phyloP scores from a whole-genome alignment of 2,329 filamentous ascomycete genomes.

The Fusarium buharicum region DNA sequence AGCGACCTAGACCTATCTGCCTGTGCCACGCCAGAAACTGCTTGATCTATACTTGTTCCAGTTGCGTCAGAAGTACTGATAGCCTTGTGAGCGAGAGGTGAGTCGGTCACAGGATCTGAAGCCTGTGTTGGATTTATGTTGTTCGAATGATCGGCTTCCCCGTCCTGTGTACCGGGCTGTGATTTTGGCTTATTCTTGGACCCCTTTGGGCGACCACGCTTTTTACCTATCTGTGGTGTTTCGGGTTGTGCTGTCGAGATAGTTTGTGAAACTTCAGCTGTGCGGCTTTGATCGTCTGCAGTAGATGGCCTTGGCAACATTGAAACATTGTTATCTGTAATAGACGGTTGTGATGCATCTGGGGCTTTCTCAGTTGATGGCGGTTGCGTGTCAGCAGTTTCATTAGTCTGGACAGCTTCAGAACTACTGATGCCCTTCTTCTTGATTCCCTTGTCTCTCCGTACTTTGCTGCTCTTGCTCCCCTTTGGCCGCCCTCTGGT shows the following conservation, averaged over 20 bases:
- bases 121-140: conserved; percentile 1
- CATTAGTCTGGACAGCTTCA: conserved; percentile 6
- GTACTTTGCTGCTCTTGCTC: conserved; percentile 54
- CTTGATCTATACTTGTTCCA: not conserved
- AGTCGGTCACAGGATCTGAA: conserved; percentile 7
- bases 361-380: conserved; percentile 1
- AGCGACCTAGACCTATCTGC: not conserved
- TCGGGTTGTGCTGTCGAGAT: conserved; percentile 17
- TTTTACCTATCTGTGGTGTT: conserved; percentile 44
- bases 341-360: conserved; percentile 4
- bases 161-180: conserved; percentile 15
- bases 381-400: conserved; percentile 2
- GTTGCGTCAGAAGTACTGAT: not conserved
- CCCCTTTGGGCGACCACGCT: conserved; percentile 57
- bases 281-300: conserved; percentile 4
- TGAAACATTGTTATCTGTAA: conserved; percentile 1
- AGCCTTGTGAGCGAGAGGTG: conserved; percentile 34
- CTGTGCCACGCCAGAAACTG: not conserved
- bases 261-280: conserved; percentile 19
- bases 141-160: not conserved
- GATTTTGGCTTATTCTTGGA: conserved; percentile 57
- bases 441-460: conserved; percentile 64
- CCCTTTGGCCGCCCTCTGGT: conserved; percentile 66
- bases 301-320: not conserved
- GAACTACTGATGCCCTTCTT: conserved; percentile 48